These are phyloP conservation scores for Spathaspora jeffriesii DNA, from an alignment of 1,139 yeast species.

Conservation along the genomic window DNA sequence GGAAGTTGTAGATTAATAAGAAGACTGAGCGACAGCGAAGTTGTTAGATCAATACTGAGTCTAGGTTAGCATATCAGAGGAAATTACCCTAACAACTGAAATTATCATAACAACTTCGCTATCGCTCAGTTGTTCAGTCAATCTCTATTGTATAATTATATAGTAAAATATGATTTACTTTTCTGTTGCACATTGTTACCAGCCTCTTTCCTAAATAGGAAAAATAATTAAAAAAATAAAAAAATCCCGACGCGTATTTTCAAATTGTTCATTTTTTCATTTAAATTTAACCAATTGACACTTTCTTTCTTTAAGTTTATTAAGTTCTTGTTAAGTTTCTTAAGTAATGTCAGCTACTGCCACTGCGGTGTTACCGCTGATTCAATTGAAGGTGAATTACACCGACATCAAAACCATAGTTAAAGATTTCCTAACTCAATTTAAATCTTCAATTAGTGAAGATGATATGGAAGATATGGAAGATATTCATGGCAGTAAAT, in stretches of 20 bases:
- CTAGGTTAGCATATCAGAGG: too few species aligned
- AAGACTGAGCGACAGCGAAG: too few species aligned
- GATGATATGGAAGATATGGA: constrained; percentile 20
- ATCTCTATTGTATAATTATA: background rate
- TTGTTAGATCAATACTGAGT: too few species aligned
- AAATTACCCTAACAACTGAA: too few species aligned
- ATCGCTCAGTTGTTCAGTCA: too few species aligned
- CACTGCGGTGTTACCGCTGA: constrained; percentile 45
- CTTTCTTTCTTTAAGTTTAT: background rate
- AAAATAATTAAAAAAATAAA: constrained; percentile 1
- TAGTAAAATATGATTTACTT: constrained; percentile 1
- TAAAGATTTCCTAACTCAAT: constrained; percentile 61
- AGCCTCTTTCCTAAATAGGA: constrained; percentile 5
- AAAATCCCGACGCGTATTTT: background rate
- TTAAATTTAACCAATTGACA: background rate
- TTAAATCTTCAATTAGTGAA: constrained; percentile 36
- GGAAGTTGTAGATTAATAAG: too few species aligned
- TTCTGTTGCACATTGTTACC: background rate
- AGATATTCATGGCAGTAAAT: constrained; percentile 43
- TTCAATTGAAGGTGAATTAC: constrained; percentile 65
- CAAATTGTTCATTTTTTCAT: background rate
- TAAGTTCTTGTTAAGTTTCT: background rate
- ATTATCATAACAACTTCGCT: too few species aligned
- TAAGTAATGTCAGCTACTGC: constrained; percentile 31
- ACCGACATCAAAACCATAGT: constrained; percentile 51